Conservation (phyloP, 805 yeast species). For the Starmerella khaoyaiensis region DNA sequence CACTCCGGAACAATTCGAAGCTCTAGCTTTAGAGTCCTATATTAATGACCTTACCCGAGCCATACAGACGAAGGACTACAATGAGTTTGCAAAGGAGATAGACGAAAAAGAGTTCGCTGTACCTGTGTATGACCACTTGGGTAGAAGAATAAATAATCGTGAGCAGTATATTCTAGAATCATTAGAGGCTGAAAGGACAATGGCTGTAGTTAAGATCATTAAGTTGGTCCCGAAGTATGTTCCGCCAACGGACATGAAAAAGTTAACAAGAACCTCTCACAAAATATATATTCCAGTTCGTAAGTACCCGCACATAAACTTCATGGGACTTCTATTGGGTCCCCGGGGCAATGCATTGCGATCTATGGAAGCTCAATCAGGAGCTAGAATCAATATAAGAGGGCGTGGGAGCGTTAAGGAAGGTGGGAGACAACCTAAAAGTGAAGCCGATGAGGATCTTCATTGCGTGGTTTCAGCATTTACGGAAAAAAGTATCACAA, state of each 20-base stretch:
- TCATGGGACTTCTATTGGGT: constrained; percentile 80
- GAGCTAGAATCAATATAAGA: constrained; percentile 80
- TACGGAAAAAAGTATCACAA: constrained; percentile 57
- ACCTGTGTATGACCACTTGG: constrained; percentile 72
- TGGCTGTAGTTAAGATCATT: constrained; percentile 61
- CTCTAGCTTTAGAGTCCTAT: constrained; percentile 47
- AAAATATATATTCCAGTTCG: constrained; percentile 74
- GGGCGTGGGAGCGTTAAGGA: constrained; percentile 95
- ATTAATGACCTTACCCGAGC: constrained; percentile 66
- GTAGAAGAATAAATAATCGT: constrained; percentile 76
- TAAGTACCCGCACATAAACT: constrained; percentile 83
- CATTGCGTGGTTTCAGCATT: constrained; percentile 84
- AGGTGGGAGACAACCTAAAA: constrained; percentile 33
- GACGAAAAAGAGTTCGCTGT: too few species aligned
- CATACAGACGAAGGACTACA: constrained; percentile 24
- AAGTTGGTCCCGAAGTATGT: constrained; percentile 58
- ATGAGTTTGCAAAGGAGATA: constrained; percentile 33
- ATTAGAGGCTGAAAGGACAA: constrained; percentile 68
- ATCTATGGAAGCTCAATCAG: constrained; percentile 67
- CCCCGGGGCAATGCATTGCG: constrained; percentile 90
- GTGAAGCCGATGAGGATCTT: constrained; percentile 55
- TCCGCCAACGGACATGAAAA: constrained; percentile 67
- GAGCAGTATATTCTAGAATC: constrained; percentile 49
- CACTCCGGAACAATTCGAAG: constrained; percentile 73
- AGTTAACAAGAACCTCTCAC: constrained; percentile 61